Conservation (phyloP, 2,329 filamentous ascomycete species). For the Monosporascus sp. region DNA sequence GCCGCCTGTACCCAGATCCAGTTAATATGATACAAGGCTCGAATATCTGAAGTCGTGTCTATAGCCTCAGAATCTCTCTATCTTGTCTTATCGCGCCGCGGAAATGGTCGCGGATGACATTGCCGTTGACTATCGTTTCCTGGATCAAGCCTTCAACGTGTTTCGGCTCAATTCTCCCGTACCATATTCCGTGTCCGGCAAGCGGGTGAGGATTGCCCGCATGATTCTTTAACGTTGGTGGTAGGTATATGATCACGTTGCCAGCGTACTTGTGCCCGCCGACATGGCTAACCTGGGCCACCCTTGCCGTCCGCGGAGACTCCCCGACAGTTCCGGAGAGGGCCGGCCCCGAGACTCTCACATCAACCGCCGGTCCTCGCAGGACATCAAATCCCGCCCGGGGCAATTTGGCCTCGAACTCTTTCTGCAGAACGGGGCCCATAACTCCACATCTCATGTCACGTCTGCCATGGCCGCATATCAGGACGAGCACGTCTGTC, state of each 20-base stretch:
- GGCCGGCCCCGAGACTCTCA: slow-evolving; percentile 23
- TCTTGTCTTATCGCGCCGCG: slow-evolving; percentile 60
- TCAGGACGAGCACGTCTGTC: slow-evolving; percentile 67
- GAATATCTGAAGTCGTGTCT: slow-evolving; percentile 10
- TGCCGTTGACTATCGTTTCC: slow-evolving; percentile 64
- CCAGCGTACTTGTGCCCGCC: slow-evolving; percentile 83
- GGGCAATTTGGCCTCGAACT: slow-evolving; percentile 61
- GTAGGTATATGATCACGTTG: slow-evolving; percentile 77
- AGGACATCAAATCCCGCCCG: slow-evolving; percentile 45
- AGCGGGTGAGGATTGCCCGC: slow-evolving; percentile 49
- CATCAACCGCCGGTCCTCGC: slow-evolving; percentile 38
- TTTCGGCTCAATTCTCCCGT: slow-evolving; percentile 69
- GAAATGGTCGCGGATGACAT: slow-evolving; percentile 65
- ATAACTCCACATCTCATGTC: slow-evolving; percentile 79
- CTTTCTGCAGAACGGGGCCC: slow-evolving; percentile 64
- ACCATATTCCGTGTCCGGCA: slow-evolving; percentile 73
- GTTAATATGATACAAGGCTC: neutral
- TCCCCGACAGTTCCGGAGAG: slow-evolving; percentile 16
- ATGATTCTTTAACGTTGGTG: slow-evolving; percentile 42
- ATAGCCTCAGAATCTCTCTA: slow-evolving; percentile 47
- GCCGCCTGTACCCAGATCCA: neutral
- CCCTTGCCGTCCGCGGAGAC: slow-evolving; percentile 43
- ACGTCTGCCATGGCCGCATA: slow-evolving; percentile 81
- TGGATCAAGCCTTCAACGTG: slow-evolving; percentile 71
- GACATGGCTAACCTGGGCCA: slow-evolving; percentile 72